These are phyloP conservation scores for Exophiala sp. DNA, from an alignment of 2,329 filamentous ascomycete genomes.

Conservation along the genomic window DNA sequence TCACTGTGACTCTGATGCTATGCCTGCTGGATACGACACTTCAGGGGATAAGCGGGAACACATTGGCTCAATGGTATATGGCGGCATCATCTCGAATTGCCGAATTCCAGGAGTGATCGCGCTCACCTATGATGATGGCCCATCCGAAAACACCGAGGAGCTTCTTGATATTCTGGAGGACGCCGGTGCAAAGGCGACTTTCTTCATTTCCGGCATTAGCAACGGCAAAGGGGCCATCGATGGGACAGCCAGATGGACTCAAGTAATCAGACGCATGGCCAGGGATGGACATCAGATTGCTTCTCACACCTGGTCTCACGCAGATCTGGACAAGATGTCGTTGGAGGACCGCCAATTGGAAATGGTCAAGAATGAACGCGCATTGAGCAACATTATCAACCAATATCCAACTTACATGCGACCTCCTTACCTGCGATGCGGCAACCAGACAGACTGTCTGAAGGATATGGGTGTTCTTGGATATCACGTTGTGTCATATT, in stretches of 20 bases:
- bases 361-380: slow-evolving; percentile 45
- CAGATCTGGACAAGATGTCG: slow-evolving; percentile 37
- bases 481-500: slow-evolving; percentile 46
- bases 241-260: slow-evolving; percentile 35
- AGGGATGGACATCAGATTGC: slow-evolving; percentile 46
- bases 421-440: slow-evolving; percentile 45
- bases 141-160: slow-evolving; percentile 55
- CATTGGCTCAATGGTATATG: slow-evolving; percentile 31
- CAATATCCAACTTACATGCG: slow-evolving; percentile 50
- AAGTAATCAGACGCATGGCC: slow-evolving; percentile 40
- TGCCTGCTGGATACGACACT: slow-evolving; percentile 18
- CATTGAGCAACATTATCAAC: slow-evolving; percentile 44
- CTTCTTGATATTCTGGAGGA: slow-evolving; percentile 56
- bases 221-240: slow-evolving; percentile 44
- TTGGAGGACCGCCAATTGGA: slow-evolving; percentile 37
- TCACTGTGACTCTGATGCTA: slow-evolving; percentile 22
- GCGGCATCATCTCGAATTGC: slow-evolving; percentile 42
- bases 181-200: slow-evolving; percentile 60
- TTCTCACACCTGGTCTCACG: slow-evolving; percentile 50
- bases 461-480: slow-evolving; percentile 42
- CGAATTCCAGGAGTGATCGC: slow-evolving; percentile 54
- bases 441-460: slow-evolving; percentile 35
- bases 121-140: slow-evolving; percentile 63
- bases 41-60: slow-evolving; percentile 9
- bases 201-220: slow-evolving; percentile 55